Conservation (phyloP, 1,284 basidiomycete genomes). For the Marasmius fiardii region DNA sequence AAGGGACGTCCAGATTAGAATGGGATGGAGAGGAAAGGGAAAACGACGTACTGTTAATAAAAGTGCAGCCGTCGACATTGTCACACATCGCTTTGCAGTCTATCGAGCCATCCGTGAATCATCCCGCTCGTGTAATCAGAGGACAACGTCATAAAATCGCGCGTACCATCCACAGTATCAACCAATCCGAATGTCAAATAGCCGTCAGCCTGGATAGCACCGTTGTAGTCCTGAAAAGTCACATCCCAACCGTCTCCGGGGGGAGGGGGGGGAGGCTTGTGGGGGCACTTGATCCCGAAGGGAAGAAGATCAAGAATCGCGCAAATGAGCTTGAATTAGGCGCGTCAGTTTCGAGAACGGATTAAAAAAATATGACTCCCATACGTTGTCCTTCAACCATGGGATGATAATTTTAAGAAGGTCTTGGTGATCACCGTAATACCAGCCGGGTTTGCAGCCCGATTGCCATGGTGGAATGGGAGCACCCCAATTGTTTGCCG, state of each 20-base stretch:
- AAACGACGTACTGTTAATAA: slow-evolving; percentile 36
- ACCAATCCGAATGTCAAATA: slow-evolving; percentile 43
- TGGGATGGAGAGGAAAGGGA: neutral
- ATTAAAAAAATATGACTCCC: slow-evolving; percentile 6
- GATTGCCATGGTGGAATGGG: slow-evolving; percentile 34
- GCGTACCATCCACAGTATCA: slow-evolving; percentile 36
- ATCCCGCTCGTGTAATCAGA: neutral
- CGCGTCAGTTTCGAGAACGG: neutral
- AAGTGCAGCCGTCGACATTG: slow-evolving; percentile 34
- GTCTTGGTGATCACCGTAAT: slow-evolving; percentile 28
- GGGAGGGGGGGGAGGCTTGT: slow-evolving; percentile 20
- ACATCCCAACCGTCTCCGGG: slow-evolving; percentile 31
- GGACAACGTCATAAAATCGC: neutral
- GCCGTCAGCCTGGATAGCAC: slow-evolving; percentile 38
- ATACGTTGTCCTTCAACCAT: slow-evolving; percentile 28
- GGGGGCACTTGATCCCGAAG: slow-evolving; percentile 32
- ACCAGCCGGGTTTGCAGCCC: slow-evolving; percentile 36
- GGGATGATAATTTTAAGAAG: slow-evolving; percentile 23
- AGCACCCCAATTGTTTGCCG: slow-evolving; percentile 32
- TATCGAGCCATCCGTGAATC: slow-evolving; percentile 13
- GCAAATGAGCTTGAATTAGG: slow-evolving; percentile 31
- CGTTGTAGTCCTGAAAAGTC: slow-evolving; percentile 36
- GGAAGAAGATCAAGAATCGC: slow-evolving; percentile 29
- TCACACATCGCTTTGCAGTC: slow-evolving; percentile 43
- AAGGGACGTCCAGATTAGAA: neutral